Evolutionary conservation across 805 yeast species (phyloP), one percentile per base, ranked within the genome.

Genomic region (Kregervanrija pseudodelftensis): DNA sequence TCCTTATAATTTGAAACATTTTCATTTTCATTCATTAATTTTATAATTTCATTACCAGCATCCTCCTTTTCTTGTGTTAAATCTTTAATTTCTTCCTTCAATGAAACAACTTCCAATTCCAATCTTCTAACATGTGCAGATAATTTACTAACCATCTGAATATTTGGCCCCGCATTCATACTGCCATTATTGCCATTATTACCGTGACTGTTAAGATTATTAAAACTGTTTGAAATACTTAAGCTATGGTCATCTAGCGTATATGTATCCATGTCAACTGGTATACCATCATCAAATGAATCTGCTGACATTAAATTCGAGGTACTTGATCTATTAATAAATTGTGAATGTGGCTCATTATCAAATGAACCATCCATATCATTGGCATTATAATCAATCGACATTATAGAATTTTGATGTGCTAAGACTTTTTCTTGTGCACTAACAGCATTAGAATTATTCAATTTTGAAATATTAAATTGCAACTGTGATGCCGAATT

Each of bases 71-170:
- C 87, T 4, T 54, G 58, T 2, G 64, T 60, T 15, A 85, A 60
- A 45, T 70, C 69, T 28, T 66, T 69, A 39, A 82, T 72, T 42
- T 85, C 89, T 38, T 83, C 89, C 49, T 70, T 75, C 42, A 80
- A 64, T 0, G 85, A 73, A 37, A 77, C 63, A 12, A 89, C 61
- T 57, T 93, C 97, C 28, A 84, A 75, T 59, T 91, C 96, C 36
- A 91, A 67, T 45, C 90, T 73, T 47, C 95, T 74, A 14, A 91
- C 79, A 41, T 80, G 86, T 0, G 85, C 67, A 39, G 90, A 80
- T 71, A 93, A 72, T 55, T 82, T 85, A 49, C 83, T 79, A 40
- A 86, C 75, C 43, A 86, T 60, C 57, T 85, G 96, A 37, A 82
- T 72, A 43, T 64, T 64, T 11, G 57, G 48, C 7, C 52, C 53